Conservation (phyloP, 306 rosid species). For the Parietaria judaica region DNA sequence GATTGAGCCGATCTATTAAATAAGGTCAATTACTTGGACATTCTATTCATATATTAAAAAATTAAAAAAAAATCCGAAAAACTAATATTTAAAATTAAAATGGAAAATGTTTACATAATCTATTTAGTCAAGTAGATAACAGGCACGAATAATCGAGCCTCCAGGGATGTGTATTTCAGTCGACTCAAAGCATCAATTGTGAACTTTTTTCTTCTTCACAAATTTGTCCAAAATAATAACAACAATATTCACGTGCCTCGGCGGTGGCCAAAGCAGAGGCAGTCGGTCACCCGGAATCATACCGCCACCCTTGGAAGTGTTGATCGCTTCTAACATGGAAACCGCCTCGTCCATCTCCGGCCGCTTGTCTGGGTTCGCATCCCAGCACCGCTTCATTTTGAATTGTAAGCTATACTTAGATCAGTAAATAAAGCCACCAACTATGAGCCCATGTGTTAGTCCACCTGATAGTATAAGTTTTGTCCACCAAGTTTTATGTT, state of each 20-base stretch:
- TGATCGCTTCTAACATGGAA: conserved; percentile 77
- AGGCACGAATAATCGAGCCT: too few relatives aligned
- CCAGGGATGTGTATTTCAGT: conserved; percentile 34
- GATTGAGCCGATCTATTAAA: too few relatives aligned
- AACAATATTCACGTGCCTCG: conserved; percentile 66
- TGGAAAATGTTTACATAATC: too few relatives aligned
- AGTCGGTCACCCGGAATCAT: conserved; percentile 88
- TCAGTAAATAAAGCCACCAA: too few relatives aligned
- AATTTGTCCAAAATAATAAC: conserved; percentile 40
- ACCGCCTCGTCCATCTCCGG: conserved; percentile 99
- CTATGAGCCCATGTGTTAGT: too few relatives aligned
- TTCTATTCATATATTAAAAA: neutral
- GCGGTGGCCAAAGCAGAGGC: conserved; percentile 75
- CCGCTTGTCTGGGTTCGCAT: conserved; percentile 87
- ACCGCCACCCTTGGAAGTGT: conserved; percentile 95
- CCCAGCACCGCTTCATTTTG: conserved; percentile 99
- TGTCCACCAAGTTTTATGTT: too few relatives aligned
- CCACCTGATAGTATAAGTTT: conserved; percentile 81
- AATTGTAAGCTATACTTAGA: too few relatives aligned
- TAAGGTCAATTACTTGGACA: too few relatives aligned
- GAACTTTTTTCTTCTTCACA: conserved; percentile 23
- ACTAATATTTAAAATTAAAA: too few relatives aligned
- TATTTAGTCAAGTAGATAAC: too few relatives aligned
- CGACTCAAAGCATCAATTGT: conserved; percentile 17
- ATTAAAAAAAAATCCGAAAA: too few relatives aligned